Evolutionary conservation across 2,329 filamentous ascomycete genomes (phyloP), one percentile per base, ranked within the genome.

Genomic region (Apiospora kogelbergensis): DNA sequence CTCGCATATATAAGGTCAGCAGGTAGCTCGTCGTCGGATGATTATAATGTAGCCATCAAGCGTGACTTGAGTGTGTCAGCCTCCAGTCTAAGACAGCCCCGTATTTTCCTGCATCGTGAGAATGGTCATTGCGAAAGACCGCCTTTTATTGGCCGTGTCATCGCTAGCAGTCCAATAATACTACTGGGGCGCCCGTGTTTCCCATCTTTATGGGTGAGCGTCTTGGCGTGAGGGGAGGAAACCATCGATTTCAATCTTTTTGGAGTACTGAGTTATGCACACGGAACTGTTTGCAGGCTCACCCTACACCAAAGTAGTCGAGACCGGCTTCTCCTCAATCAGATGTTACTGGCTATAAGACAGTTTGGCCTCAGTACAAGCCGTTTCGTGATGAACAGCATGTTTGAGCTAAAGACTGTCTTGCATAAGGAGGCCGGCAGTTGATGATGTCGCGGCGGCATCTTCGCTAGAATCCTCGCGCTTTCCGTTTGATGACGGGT

Each of bases 401-500:
- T 60, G 53, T 30, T 20, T 20, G 48, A 30, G 30, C 53, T 37
- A n/a, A 20, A n/a, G 30, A n/a, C 30, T 22, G 17, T 37, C 30
- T 37, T 22, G 26, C 30, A 22, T n/a, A 26, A 37, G 13, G 26
- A 11, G 5, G 26, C 5, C 53, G 17, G 53, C n/a, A 37, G 30
- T 37, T 13, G 24, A 17, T 7, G 30, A 45, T 22, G 24, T 65
- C 11, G 6, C n/a, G 9, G 41, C 24, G 30, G 24, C 41, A n/a
- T 30, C 65, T 15, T 26, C 44, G 42, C 72, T 78, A 87, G 63
- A 88, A 85, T 0, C 87, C 87, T 68, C 87, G 81, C 0, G 86
- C 86, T 17, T 86, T 82, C 69, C 87, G 82, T 79, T 88, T 90
- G 26, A 84, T 80, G 0, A 88, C 82, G 0, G 88, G 88, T 76